Conservation (phyloP, 169 alveolate genomes). For the Plasmodium vivax region DNA sequence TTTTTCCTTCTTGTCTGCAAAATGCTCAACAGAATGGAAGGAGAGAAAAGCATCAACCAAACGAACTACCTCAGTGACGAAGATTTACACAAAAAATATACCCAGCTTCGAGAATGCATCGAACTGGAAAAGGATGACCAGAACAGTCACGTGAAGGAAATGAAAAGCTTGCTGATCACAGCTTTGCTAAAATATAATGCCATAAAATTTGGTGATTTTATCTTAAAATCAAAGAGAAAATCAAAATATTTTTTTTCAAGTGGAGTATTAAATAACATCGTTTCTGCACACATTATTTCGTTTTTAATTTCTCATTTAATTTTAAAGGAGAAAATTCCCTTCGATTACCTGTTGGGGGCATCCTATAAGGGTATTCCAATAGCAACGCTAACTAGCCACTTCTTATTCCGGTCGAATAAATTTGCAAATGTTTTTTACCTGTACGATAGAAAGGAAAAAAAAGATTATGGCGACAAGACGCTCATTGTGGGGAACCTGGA, state of each 20-base stretch:
- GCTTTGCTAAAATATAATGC: conserved; percentile 52
- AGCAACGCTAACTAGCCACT: conserved; percentile 52
- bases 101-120: conserved; percentile 12
- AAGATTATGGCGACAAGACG: conserved; percentile 46
- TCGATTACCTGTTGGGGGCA: conserved; percentile 52
- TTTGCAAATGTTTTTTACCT: conserved; percentile 44
- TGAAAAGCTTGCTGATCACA: conserved; percentile 18
- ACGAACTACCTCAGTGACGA: conserved; percentile 2
- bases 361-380: conserved; percentile 60
- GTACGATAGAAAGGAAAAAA: conserved; percentile 68
- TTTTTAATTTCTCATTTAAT: conserved; percentile 55
- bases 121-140: neutral
- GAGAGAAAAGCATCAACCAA: neutral
- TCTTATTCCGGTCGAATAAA: conserved; percentile 33
- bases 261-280: conserved; percentile 40
- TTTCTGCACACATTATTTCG: conserved; percentile 43
- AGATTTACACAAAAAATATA: conserved; percentile 10
- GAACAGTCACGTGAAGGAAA: conserved; percentile 8
- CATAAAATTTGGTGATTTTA: conserved; percentile 38
- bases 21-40: neutral
- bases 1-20: neutral
- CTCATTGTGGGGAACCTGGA: conserved; percentile 22
- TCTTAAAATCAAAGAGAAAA: conserved; percentile 58
- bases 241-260: conserved; percentile 52
- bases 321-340: neutral